Conservation (phyloP, 2,329 filamentous ascomycete genomes). For the Pestalotiopsis sp. region DNA sequence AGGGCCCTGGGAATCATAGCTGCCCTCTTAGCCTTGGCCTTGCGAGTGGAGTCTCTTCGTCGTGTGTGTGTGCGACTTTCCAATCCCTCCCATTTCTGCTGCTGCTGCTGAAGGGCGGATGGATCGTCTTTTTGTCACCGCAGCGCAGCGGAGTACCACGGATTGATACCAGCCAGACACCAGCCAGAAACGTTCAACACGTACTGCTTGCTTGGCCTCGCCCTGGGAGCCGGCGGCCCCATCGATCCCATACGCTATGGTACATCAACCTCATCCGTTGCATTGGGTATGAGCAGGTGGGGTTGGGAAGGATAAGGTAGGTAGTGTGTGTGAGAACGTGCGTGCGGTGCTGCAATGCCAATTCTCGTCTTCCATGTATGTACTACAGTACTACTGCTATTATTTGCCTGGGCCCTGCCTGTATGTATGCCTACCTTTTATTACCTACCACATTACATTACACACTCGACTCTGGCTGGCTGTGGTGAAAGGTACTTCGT, state of each 20-base stretch:
- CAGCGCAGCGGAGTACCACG: background rate
- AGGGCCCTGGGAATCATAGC: conserved; percentile 18
- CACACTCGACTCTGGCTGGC: background rate
- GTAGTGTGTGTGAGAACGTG: background rate
- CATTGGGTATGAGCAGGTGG: conserved; percentile 4
- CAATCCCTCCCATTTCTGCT: background rate
- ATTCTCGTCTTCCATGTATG: background rate
- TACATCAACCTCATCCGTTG: background rate
- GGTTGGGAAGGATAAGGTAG: background rate
- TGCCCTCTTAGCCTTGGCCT: conserved; percentile 15
- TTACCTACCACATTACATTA: background rate
- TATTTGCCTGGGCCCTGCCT: background rate
- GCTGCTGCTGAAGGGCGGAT: background rate
- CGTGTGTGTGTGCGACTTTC: background rate
- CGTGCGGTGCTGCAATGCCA: background rate
- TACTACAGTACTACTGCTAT: background rate
- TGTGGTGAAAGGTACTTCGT: background rate
- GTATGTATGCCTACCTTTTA: background rate
- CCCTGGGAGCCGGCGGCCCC: background rate
- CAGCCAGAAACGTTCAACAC: background rate
- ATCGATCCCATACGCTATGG: background rate
- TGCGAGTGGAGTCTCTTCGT: background rate
- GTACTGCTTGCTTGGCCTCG: conserved; percentile 17
- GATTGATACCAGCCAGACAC: background rate
- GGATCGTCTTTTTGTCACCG: background rate